These are phyloP conservation scores for Candida piceae DNA, from an alignment of 805 yeast species.

Conservation along the genomic window DNA sequence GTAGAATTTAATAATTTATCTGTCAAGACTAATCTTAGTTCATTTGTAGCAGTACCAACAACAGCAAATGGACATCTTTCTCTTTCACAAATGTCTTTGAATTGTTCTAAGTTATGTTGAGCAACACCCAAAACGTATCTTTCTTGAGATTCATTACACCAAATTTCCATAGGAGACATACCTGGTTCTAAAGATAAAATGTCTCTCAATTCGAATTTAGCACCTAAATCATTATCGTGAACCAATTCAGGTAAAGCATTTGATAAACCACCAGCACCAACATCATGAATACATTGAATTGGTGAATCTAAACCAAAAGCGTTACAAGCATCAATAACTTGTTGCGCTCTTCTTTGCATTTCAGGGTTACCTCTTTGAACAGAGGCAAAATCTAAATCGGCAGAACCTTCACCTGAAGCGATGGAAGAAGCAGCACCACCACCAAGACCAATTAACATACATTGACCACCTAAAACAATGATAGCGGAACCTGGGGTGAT, in stretches of 20 bases:
- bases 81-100: slow-evolving; percentile 79
- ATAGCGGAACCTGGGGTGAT: slow-evolving; percentile 90
- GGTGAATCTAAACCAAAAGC: slow-evolving; percentile 73
- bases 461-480: slow-evolving; percentile 95
- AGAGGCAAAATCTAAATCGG: slow-evolving; percentile 94
- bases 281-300: slow-evolving; percentile 94
- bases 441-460: slow-evolving; percentile 96
- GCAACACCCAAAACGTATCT: slow-evolving; percentile 93
- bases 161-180: slow-evolving; percentile 99
- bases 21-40: slow-evolving; percentile 73
- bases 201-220: slow-evolving; percentile 83
- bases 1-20: slow-evolving; percentile 74
- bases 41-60: slow-evolving; percentile 90
- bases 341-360: slow-evolving; percentile 98
- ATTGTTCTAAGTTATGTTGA: slow-evolving; percentile 64
- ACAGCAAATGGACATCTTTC: slow-evolving; percentile 96
- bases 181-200: slow-evolving; percentile 91
- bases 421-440: slow-evolving; percentile 99
- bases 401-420: slow-evolving; percentile 95
- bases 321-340: slow-evolving; percentile 92
- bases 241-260: slow-evolving; percentile 97
- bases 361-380: slow-evolving; percentile 99
- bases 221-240: slow-evolving; percentile 96
- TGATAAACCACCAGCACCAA: slow-evolving; percentile 98
- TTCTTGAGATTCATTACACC: slow-evolving; percentile 99